Evolutionary conservation across 495 filamentous ascomycete genomes (phyloP).

Genomic region (Xylona heveae): DNA sequence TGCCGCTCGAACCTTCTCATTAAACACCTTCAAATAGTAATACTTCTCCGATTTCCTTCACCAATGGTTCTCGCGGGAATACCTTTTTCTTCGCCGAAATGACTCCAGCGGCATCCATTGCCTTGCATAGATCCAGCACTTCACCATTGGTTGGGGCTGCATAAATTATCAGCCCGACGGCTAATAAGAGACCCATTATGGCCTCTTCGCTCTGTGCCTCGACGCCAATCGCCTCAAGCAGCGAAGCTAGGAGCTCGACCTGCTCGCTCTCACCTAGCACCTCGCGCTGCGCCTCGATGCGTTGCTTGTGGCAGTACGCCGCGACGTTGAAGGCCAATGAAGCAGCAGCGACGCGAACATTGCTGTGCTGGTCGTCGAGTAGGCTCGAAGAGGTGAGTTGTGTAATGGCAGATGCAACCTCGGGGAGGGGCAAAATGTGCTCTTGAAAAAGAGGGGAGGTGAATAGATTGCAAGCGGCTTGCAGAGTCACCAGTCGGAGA

Average conservation of each 20-base stretch:
- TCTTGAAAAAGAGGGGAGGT: slow-evolving; percentile 26
- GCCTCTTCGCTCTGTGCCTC: slow-evolving; percentile 50
- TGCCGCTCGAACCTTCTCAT: no score
- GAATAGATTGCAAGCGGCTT: slow-evolving; percentile 43
- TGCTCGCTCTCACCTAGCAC: slow-evolving; percentile 43
- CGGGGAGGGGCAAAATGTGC: slow-evolving; percentile 15
- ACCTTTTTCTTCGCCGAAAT: slow-evolving; percentile 30
- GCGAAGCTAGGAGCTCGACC: slow-evolving; percentile 54
- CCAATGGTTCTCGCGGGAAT: slow-evolving; percentile 30
- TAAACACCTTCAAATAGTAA: slow-evolving; percentile 23
- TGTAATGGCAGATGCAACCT: slow-evolving; percentile 16
- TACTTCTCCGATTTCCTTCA: slow-evolving; percentile 34
- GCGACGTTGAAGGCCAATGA: slow-evolving; percentile 72
- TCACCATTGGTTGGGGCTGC: slow-evolving; percentile 43
- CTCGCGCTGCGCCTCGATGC: slow-evolving; percentile 34
- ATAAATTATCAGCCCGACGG: slow-evolving; percentile 55
- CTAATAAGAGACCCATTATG: slow-evolving; percentile 46
- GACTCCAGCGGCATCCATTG: slow-evolving; percentile 42
- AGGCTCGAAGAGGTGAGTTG: slow-evolving; percentile 29
- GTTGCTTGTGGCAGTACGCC: slow-evolving; percentile 39
- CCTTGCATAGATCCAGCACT: slow-evolving; percentile 49
- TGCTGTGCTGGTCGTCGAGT: slow-evolving; percentile 26
- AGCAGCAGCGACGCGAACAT: slow-evolving; percentile 51
- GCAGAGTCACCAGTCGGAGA: slow-evolving; percentile 58
- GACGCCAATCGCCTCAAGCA: slow-evolving; percentile 50